Base-by-base conservation (phyloP, 768 basidiomycete species). In the Chalciporus sphaerocephalus region DNA sequence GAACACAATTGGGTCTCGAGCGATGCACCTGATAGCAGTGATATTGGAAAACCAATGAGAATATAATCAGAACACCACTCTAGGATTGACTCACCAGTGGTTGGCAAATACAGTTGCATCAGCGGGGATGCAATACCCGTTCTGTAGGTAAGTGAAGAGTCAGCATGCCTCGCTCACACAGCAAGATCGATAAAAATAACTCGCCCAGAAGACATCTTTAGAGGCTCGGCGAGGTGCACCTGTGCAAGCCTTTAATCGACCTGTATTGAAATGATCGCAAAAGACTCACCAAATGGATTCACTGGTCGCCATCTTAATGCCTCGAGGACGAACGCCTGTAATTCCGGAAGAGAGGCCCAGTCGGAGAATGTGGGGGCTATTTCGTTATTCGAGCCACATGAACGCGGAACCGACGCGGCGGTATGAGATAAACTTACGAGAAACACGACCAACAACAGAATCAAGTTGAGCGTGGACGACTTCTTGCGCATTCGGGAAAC, bases 281-380 rank as follows among this genome's bases (percentile, higher is more conserved):
- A 4, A 15, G 11, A 49, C 55, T 38, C 6, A 59, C 70, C 68
- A 36, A 54, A 48, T 0, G 63, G 56, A n/a, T 58, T 64, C 7
- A 69, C 58, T 0, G 71, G 69, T 27, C 71, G 50, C 72, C 72
- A 73, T 13, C 73, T 54, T 52, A 66, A 56, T 0, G 59, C 50
- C 48, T 75, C 74, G 11, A 65, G 52, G 11, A 69, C 55, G 46
- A 70, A 73, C 0, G 73, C 72, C 6, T 61, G 59, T 1, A 72
- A 54, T 23, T 70, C 65, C 1, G 65, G 56, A 9, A 74, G 61
- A 4, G 48, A 39, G 0, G 58, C 28, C 51, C 53, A 51, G 30
- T 73, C 71, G 2, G 55, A 64, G 16, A 72, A 72, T 1, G 62
- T 64, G 0, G 74, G 73, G 5, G 65, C 72, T 73, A 16, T 30